A percentile compares a stretch with the other conserved stretches of the same genome.
Conservation (phyloP, 352 stramenopile genomes). For the Thraustochytrium striatum region DNA sequence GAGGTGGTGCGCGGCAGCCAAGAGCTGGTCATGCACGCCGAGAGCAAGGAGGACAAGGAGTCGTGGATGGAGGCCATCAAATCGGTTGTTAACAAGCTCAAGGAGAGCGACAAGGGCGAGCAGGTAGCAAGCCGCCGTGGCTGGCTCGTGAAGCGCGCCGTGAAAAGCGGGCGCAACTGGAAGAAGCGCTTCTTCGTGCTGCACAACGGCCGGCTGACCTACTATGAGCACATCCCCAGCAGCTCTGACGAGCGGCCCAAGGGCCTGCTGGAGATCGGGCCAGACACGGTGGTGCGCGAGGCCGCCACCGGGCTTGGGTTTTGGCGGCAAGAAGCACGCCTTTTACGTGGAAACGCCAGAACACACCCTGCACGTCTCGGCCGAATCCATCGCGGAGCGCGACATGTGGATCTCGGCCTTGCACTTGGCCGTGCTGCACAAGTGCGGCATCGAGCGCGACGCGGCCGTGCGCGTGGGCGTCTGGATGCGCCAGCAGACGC, state of each 20-base stretch:
- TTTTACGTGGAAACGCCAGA: constrained; percentile 1
- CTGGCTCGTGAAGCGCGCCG: constrained; percentile 34
- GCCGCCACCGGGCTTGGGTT: background rate
- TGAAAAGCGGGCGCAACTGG: constrained; percentile 42
- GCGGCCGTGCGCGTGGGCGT: constrained; percentile 13
- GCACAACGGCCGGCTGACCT: constrained; percentile 6
- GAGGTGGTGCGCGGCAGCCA: constrained; percentile 18
- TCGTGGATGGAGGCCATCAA: background rate
- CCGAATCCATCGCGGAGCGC: background rate
- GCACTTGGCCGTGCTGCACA: constrained; percentile 6
- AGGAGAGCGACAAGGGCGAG: background rate
- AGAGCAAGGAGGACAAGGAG: background rate
- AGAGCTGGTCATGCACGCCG: background rate
- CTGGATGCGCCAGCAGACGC: constrained; percentile 28
- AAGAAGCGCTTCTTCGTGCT: constrained; percentile 49
- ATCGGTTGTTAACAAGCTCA: background rate
- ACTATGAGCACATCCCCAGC: constrained; percentile 27
- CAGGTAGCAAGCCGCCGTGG: background rate
- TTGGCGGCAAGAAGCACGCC: constrained; percentile 5
- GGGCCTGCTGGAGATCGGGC: constrained; percentile 31
- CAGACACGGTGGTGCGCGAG: constrained; percentile 3
- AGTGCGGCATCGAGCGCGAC: background rate
- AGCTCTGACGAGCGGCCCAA: constrained; percentile 10
- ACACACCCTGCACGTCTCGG: background rate
- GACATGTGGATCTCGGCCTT: constrained; percentile 6